Conservation (phyloP, 768 basidiomycete species). For the Mycena albidolilacea region DNA sequence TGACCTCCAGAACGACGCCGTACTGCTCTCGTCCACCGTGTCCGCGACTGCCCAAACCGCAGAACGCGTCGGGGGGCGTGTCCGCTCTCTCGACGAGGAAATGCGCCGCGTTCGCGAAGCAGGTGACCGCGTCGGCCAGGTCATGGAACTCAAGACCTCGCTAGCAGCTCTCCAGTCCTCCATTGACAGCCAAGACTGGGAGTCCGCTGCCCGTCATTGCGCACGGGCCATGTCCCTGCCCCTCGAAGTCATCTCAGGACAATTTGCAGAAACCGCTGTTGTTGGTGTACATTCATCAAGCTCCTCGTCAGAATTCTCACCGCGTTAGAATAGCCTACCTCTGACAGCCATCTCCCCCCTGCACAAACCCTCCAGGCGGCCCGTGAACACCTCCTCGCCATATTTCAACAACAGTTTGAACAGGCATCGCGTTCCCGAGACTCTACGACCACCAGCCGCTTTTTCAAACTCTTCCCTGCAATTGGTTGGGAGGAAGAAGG, state of each 20-base stretch:
- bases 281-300: slow-evolving; percentile 61
- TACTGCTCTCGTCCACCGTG: slow-evolving; percentile 69
- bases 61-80: slow-evolving; percentile 92
- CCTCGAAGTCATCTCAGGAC: slow-evolving; percentile 80
- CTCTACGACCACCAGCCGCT: slow-evolving; percentile 90
- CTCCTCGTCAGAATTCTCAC: slow-evolving; percentile 29
- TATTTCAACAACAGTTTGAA: slow-evolving; percentile 87
- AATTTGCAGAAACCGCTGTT: slow-evolving; percentile 90
- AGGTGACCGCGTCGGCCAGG: slow-evolving; percentile 91
- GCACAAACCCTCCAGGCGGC: slow-evolving; percentile 84
- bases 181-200: slow-evolving; percentile 94
- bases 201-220: slow-evolving; percentile 92
- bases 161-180: slow-evolving; percentile 71
- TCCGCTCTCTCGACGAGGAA: slow-evolving; percentile 91
- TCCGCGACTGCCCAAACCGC: slow-evolving; percentile 83
- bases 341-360: slow-evolving; percentile 90
- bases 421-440: slow-evolving; percentile 87
- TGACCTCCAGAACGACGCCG: slow-evolving; percentile 71
- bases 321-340: slow-evolving; percentile 78
- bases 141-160: slow-evolving; percentile 88
- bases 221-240: slow-evolving; percentile 92
- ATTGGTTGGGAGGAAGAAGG: slow-evolving; percentile 96
- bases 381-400: slow-evolving; percentile 79
- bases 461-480: slow-evolving; percentile 96
- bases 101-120: slow-evolving; percentile 92